A percentile compares a stretch with the other conserved stretches of the same genome.
Evolutionary conservation across 768 basidiomycete genomes (phyloP).

Genomic region (Kwoniella sp.): DNA sequence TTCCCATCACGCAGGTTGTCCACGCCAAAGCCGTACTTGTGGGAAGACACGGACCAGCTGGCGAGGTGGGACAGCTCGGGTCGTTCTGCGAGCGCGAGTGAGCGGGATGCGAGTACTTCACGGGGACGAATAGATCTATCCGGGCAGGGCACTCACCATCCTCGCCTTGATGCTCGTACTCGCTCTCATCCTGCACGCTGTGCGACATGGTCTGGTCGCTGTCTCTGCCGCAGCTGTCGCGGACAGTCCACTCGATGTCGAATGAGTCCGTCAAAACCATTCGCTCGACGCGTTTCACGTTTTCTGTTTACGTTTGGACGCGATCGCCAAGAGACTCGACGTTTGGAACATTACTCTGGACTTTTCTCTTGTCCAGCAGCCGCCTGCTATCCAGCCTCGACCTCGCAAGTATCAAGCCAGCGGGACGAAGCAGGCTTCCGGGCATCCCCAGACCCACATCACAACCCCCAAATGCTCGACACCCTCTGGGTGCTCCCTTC

Average conservation of each 20-base stretch:
- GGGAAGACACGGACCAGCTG: constrained; percentile 93
- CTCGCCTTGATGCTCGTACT: background rate
- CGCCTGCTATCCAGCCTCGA: no score
- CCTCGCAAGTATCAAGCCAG: no score
- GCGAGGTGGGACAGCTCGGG: constrained; percentile 68
- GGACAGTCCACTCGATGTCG: no score
- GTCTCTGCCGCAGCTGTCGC: no score
- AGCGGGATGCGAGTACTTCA: background rate
- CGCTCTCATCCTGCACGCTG: background rate
- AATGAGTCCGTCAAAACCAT: no score
- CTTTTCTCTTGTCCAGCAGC: no score
- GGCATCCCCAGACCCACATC: background rate
- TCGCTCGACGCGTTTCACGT: no score
- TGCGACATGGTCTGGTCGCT: no score
- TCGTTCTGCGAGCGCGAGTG: constrained; percentile 20
- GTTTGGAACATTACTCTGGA: no score
- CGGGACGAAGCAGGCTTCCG: no score
- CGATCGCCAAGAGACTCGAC: no score
- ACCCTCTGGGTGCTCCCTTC: constrained; percentile 16
- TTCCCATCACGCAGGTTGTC: constrained; percentile 85
- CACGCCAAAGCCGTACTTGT: constrained; percentile 92
- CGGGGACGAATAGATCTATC: background rate
- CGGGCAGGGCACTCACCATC: constrained; percentile 1
- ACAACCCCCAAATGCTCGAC: background rate
- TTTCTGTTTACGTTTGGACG: no score